Conservation (phyloP, 345 rosid genomes). For the Rhodamnia argentea region DNA sequence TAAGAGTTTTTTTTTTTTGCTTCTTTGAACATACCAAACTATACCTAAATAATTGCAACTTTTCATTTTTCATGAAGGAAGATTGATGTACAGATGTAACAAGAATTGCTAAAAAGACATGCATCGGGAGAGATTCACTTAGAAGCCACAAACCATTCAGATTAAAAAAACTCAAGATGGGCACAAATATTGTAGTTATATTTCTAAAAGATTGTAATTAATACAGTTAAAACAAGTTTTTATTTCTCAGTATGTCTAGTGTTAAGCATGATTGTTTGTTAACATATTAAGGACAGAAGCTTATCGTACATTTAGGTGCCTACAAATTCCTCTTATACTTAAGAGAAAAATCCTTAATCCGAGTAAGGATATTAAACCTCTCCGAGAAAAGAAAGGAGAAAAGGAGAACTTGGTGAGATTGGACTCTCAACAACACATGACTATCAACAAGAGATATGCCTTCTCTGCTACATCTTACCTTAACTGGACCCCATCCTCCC, state of each 20-base stretch:
- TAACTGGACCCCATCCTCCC: too few relatives aligned
- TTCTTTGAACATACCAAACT: not conserved
- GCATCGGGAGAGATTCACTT: not conserved
- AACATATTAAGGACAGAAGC: not conserved
- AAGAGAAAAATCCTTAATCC: not conserved
- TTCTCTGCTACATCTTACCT: too few relatives aligned
- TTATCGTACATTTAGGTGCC: not conserved
- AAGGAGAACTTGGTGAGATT: not conserved
- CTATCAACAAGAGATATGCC: too few relatives aligned
- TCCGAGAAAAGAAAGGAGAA: not conserved
- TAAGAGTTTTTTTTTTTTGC: too few relatives aligned
- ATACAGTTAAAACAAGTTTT: not conserved
- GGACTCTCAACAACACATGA: not conserved
- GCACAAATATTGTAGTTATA: not conserved
- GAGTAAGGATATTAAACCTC: not conserved
- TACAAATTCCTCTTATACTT: not conserved
- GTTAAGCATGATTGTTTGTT: not conserved
- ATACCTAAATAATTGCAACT: not conserved
- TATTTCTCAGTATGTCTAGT: not conserved
- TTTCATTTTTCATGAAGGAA: not conserved
- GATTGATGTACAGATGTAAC: not conserved
- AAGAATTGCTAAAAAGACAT: not conserved
- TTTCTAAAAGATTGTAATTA: not conserved
- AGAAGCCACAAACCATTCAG: not conserved
- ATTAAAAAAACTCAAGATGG: not conserved